Evolutionary conservation across 2,329 filamentous ascomycete genomes (phyloP).

Genomic region (Paraphaeosphaeria sporulosa): DNA sequence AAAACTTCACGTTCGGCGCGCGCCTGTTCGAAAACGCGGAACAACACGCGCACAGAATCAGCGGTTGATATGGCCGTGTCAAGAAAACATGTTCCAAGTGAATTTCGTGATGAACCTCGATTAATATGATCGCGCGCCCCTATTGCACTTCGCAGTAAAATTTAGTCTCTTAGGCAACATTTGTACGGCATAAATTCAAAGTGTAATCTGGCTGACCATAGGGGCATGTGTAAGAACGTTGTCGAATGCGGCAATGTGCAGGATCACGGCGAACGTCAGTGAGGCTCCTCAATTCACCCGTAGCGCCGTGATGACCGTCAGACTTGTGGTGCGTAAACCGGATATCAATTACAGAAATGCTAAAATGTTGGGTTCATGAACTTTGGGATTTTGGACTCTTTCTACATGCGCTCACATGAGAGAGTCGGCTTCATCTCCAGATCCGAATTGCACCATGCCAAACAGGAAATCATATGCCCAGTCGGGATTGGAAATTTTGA

Average conservation of each 20-base stretch:
- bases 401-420: slow-evolving; percentile 49
- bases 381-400: slow-evolving; percentile 46
- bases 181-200: background rate
- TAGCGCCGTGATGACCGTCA: background rate
- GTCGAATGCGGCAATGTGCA: background rate
- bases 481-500: slow-evolving; percentile 49
- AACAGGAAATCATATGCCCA: slow-evolving; percentile 47
- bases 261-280: background rate
- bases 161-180: background rate
- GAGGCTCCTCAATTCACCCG: slow-evolving; percentile 3
- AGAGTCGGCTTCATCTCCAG: slow-evolving; percentile 50
- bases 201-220: background rate
- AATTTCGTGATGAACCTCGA: background rate
- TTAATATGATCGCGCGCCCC: background rate
- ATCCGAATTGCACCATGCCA: slow-evolving; percentile 52
- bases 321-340: slow-evolving; percentile 25
- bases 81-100: background rate
- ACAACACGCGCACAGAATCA: background rate
- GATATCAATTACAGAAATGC: slow-evolving; percentile 46
- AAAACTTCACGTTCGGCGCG: slow-evolving; percentile 1
- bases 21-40: background rate
- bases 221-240: background rate
- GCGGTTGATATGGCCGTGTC: background rate
- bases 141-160: background rate
- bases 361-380: slow-evolving; percentile 47